Conservation (phyloP, 2,329 filamentous ascomycete species). For the Aspergillus pseudoterreus region DNA sequence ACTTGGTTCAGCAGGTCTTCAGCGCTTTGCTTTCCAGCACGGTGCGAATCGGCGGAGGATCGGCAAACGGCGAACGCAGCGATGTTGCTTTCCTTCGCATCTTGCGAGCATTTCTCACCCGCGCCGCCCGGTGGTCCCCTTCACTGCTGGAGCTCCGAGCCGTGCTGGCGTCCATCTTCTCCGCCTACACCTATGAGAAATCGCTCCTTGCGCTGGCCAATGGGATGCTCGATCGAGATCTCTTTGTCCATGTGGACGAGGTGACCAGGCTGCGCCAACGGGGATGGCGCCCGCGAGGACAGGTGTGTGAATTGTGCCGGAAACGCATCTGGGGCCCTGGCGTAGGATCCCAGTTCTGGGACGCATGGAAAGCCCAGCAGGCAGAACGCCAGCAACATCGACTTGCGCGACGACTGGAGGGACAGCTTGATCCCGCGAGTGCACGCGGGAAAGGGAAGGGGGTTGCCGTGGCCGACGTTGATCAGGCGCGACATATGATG, state of each 20-base stretch:
- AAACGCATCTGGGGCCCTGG: conserved; percentile 85
- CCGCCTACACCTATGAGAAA: conserved; percentile 92
- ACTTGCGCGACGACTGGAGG: conserved; percentile 26
- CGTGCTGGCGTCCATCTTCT: conserved; percentile 85
- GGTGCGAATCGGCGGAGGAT: conserved; percentile 44
- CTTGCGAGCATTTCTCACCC: conserved; percentile 79
- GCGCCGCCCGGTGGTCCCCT: conserved; percentile 76
- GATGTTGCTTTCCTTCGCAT: conserved; percentile 83
- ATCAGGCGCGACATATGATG: conserved; percentile 10
- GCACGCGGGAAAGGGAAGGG: conserved; percentile 40
- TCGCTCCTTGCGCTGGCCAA: conserved; percentile 83
- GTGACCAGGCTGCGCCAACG: conserved; percentile 71
- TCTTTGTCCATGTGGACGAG: conserved; percentile 78
- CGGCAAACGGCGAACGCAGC: conserved; percentile 31
- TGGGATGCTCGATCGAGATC: conserved; percentile 78
- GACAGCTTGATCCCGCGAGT: conserved; percentile 23
- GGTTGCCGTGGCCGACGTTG: conserved; percentile 20
- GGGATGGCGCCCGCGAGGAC: conserved; percentile 84
- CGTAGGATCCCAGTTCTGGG: conserved; percentile 71
- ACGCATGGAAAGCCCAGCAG: conserved; percentile 69
- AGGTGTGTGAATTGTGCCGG: conserved; percentile 83
- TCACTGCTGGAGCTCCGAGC: conserved; percentile 81
- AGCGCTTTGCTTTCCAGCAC: conserved; percentile 78
- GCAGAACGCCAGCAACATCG: conserved; percentile 29
- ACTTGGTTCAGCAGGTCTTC: conserved; percentile 84